Evolutionary conservation across 2,329 filamentous ascomycete species (phyloP).

Genomic region (Sporothrix variecibatus): DNA sequence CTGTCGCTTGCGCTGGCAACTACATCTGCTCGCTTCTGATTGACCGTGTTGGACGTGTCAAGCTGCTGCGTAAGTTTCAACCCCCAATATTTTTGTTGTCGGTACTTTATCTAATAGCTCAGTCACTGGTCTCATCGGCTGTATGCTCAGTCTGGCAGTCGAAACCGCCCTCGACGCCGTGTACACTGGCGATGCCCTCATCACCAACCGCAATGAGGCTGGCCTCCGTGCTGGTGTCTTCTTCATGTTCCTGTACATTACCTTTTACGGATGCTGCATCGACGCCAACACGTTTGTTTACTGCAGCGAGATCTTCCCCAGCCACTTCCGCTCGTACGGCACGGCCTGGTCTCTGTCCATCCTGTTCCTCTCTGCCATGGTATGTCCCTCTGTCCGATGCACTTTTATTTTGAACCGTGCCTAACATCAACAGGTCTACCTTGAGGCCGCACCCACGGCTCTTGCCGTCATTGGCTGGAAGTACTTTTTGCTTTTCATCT

Average conservation of each 20-base stretch:
- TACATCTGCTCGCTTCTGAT: constrained; percentile 16
- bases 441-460: constrained; percentile 7
- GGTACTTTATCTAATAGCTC: too few species aligned
- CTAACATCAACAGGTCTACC: neutral
- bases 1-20: constrained; percentile 10
- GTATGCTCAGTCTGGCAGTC: neutral
- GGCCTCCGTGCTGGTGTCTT: constrained; percentile 19
- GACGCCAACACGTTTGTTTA: constrained; percentile 24
- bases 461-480: constrained; percentile 19
- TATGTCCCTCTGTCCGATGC: too few species aligned
- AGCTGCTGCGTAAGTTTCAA: neutral
- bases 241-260: constrained; percentile 22
- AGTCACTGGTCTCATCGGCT: constrained; percentile 17
- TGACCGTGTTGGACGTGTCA: constrained; percentile 14
- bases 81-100: too few species aligned
- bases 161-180: constrained; percentile 2
- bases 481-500: constrained; percentile 22
- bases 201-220: constrained; percentile 14
- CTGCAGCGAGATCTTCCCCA: constrained; percentile 25
- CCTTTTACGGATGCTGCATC: constrained; percentile 22
- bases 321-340: constrained; percentile 20
- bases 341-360: constrained; percentile 18
- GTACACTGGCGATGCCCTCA: neutral
- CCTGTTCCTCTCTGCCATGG: constrained; percentile 8
- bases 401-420: neutral